Percentiles rank a stretch among this genome's conserved stretches.
Evolutionary conservation across 176 grass and related monocot genomes (phyloP).

Genomic region (Saccharum spontaneum): DNA sequence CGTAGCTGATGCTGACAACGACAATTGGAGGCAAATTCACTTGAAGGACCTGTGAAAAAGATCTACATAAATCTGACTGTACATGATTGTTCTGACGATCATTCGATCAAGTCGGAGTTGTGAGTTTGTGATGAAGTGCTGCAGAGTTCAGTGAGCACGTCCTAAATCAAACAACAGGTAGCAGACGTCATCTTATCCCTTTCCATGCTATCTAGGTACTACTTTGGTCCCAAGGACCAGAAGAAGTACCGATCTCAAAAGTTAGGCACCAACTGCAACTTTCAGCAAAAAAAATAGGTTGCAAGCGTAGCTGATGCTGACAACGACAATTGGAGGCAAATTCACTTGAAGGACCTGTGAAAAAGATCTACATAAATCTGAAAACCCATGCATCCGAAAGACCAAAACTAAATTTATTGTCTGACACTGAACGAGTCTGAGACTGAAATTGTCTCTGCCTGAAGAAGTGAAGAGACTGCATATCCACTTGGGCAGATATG

Average conservation of each 20-base stretch:
- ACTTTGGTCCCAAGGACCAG: not conserved
- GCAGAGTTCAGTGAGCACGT: not conserved
- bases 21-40: not conserved
- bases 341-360: not conserved
- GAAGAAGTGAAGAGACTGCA: not conserved
- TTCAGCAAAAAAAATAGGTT: not conserved
- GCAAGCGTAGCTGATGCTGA: not conserved
- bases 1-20: not conserved
- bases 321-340: not conserved
- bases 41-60: not conserved
- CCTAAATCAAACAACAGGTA: not conserved
- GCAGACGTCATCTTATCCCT: not conserved
- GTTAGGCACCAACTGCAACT: not conserved
- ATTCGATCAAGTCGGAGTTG: too few species aligned
- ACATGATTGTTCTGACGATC: not conserved
- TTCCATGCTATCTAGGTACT: not conserved
- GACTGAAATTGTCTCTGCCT: not conserved
- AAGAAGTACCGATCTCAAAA: not conserved
- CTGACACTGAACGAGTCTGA: not conserved
- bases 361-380: not conserved
- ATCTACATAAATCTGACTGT: not conserved
- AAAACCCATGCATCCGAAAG: not conserved
- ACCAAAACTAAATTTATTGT: not conserved
- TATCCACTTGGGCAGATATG: not conserved
- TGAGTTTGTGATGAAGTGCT: too few species aligned